phyloP scores from a whole-genome alignment of 257 asterid genomes.

The Solanum neorickii region DNA sequence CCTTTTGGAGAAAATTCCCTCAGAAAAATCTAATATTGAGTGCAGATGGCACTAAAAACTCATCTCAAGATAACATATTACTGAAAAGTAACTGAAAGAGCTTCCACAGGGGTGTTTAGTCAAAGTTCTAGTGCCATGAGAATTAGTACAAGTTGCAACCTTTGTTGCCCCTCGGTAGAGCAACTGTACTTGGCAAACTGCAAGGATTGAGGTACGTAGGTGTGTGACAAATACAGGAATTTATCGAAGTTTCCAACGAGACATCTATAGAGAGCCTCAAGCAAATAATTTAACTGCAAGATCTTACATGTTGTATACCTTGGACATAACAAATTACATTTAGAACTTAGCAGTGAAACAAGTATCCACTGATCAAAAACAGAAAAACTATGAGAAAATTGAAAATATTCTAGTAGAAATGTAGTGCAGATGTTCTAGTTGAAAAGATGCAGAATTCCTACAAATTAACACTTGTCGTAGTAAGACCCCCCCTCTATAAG shows the following conservation, averaged over 20 bases:
- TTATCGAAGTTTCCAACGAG: neutral
- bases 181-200: neutral
- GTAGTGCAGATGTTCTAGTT: neutral
- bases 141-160: neutral
- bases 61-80: neutral
- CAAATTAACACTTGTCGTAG: neutral
- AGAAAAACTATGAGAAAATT: neutral
- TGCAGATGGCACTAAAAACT: neutral
- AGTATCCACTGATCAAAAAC: neutral
- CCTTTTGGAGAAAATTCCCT: neutral
- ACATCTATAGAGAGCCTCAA: neutral
- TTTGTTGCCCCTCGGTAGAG: neutral
- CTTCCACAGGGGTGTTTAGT: neutral
- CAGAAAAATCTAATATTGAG: neutral
- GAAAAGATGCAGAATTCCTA: neutral
- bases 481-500: too few relatives aligned
- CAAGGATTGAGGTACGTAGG: neutral
- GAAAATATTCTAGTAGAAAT: neutral
- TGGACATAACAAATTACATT: neutral
- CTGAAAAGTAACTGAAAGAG: neutral
- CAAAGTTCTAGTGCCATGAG: neutral
- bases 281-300: neutral
- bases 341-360: neutral
- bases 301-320: neutral
- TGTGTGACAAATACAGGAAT: neutral